These are phyloP conservation scores for Phytophthora crassamura DNA, from an alignment of 352 stramenopile species.

Conservation along the genomic window DNA sequence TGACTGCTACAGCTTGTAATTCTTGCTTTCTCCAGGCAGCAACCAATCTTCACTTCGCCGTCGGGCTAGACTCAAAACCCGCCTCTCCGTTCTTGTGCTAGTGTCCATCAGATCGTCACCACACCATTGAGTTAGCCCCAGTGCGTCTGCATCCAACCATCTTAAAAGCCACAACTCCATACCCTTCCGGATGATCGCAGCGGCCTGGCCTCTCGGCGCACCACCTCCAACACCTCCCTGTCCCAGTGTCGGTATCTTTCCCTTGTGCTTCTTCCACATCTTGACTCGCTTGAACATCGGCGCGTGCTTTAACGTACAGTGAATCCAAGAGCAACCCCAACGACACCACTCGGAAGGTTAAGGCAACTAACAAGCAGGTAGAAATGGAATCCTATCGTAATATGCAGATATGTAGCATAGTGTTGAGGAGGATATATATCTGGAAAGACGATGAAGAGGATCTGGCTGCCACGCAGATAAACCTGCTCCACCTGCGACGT, in stretches of 20 bases:
- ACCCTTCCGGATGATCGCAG: conserved; percentile 86
- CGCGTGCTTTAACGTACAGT: conserved; percentile 82
- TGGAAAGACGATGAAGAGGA: conserved; percentile 89
- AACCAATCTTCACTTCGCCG: not conserved
- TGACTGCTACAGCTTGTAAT: conserved; percentile 10
- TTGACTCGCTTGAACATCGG: conserved; percentile 91
- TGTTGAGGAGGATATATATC: conserved; percentile 86
- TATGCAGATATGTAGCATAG: conserved; percentile 16
- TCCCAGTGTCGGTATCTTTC: conserved; percentile 71
- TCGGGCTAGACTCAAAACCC: conserved; percentile 41
- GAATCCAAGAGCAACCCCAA: conserved; percentile 33
- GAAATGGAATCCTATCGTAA: conserved; percentile 11
- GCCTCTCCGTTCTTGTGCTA: conserved; percentile 64
- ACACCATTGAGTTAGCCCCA: conserved; percentile 1
- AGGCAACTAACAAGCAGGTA: conserved; percentile 26
- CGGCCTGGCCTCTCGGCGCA: conserved; percentile 72
- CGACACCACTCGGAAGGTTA: conserved; percentile 32
- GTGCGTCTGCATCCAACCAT: not conserved
- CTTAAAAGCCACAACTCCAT: not conserved
- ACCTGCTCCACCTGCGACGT: conserved; percentile 83
- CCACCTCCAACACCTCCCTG: conserved; percentile 67
- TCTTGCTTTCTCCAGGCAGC: not conserved
- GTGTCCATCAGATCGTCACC: not conserved
- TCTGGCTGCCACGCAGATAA: conserved; percentile 86
- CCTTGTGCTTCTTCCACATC: conserved; percentile 90